phyloP scores from a whole-genome alignment of 2,329 filamentous ascomycete genomes.

The Penicillium sp. region DNA sequence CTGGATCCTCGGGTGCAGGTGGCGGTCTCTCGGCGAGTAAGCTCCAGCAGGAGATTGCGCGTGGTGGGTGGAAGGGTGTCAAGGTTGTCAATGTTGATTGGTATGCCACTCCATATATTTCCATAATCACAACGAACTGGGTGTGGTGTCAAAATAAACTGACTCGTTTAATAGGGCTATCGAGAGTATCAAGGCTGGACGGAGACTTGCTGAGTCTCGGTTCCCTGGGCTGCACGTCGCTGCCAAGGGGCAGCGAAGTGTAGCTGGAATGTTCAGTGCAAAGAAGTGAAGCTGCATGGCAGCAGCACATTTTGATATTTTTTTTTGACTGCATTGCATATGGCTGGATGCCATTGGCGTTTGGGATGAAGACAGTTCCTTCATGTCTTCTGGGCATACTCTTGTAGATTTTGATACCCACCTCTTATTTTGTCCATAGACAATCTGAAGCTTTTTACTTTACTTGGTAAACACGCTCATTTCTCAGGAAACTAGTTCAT shows the following conservation, averaged over 20 bases:
- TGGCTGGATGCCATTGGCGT: background rate
- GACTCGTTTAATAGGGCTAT: constrained; percentile 61
- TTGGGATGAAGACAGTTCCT: background rate
- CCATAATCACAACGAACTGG: too few species aligned
- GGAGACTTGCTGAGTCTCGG: constrained; percentile 70
- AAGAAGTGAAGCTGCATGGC: background rate
- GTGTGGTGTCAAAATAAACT: constrained; percentile 10
- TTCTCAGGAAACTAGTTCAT: constrained; percentile 4
- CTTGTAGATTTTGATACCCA: background rate
- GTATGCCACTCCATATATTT: constrained; percentile 47
- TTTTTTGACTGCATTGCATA: constrained; percentile 5
- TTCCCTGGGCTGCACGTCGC: constrained; percentile 68
- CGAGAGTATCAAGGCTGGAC: constrained; percentile 77
- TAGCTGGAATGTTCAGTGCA: constrained; percentile 44
- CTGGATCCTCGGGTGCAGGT: constrained; percentile 57
- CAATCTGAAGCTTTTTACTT: background rate
- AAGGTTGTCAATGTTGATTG: constrained; percentile 83
- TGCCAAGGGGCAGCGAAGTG: constrained; percentile 63
- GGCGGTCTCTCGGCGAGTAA: constrained; percentile 77
- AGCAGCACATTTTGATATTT: background rate
- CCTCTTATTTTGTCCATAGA: background rate
- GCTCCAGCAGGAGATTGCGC: constrained; percentile 75
- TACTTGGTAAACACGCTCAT: background rate
- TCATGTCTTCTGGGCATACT: background rate
- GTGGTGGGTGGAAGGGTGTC: constrained; percentile 66